phyloP scores from a whole-genome alignment of 176 grass and related monocot species.

The Oryza glaberrima region DNA sequence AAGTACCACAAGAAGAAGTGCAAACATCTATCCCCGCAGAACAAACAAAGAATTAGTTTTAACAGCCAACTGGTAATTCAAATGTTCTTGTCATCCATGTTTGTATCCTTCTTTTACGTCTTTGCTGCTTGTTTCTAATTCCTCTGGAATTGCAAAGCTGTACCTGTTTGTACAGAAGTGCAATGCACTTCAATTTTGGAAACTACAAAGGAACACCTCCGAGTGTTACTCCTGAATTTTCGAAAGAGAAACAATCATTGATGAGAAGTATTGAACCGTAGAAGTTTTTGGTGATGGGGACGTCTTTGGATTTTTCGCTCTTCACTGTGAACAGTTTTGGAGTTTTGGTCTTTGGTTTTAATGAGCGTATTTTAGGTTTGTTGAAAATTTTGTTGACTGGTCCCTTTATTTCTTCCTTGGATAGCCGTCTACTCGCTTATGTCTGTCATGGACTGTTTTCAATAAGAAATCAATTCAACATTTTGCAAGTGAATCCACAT shows the following conservation, averaged over 20 bases:
- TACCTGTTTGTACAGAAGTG: slow-evolving; percentile 32
- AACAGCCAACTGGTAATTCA: slow-evolving; percentile 31
- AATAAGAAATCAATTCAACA: background rate
- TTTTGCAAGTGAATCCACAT: background rate
- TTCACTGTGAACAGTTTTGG: background rate
- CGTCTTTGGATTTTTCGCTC: background rate
- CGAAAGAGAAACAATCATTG: slow-evolving; percentile 10
- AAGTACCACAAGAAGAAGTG: background rate
- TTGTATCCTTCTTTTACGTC: background rate
- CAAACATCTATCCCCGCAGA: background rate
- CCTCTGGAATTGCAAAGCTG: slow-evolving; percentile 47
- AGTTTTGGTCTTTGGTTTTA: background rate
- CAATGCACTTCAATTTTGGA: slow-evolving; percentile 37
- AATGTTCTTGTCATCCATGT: slow-evolving; percentile 12
- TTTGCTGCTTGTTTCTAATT: slow-evolving; percentile 28
- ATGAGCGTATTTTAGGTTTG: background rate
- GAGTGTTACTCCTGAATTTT: slow-evolving; percentile 28
- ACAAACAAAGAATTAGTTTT: slow-evolving; percentile 14
- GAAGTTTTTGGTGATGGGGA: background rate
- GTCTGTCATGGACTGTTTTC: background rate
- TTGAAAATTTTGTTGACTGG: background rate
- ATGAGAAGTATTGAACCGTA: background rate
- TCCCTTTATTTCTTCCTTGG: background rate
- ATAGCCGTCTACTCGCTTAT: background rate
- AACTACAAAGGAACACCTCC: background rate